These are phyloP conservation scores for Fusarium sp. DNA, from an alignment of 2,329 filamentous ascomycete species.

Conservation along the genomic window DNA sequence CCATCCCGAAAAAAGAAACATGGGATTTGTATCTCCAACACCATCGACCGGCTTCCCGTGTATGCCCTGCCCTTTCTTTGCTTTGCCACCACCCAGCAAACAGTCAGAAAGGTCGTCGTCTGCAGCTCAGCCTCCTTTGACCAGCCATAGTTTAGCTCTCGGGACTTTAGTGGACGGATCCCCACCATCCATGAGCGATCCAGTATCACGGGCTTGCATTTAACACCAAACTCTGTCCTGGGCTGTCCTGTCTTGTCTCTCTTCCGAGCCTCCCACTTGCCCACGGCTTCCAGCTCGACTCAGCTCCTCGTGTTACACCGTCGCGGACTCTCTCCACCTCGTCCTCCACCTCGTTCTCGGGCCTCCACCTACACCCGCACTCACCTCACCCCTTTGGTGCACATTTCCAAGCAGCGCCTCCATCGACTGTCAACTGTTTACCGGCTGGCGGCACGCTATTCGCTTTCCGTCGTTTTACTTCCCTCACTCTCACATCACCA, in stretches of 20 bases:
- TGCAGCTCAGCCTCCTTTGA: constrained; percentile 34
- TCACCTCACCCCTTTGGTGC: not conserved
- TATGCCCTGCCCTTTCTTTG: not conserved
- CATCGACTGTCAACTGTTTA: constrained; percentile 27
- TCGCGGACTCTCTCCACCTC: constrained; percentile 32
- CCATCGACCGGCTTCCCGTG: constrained; percentile 1
- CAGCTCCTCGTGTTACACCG: constrained; percentile 37
- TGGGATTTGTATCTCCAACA: constrained; percentile 28
- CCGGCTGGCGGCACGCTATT: constrained; percentile 16
- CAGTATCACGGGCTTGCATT: constrained; percentile 23
- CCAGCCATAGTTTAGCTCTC: constrained; percentile 32
- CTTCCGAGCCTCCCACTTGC: constrained; percentile 8
- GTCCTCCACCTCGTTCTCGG: constrained; percentile 18
- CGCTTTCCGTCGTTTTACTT: constrained; percentile 23
- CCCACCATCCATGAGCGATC: constrained; percentile 12
- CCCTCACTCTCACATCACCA: constrained; percentile 31
- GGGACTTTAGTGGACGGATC: constrained; percentile 30
- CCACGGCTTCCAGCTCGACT: constrained; percentile 23
- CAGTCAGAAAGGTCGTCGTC: constrained; percentile 9
- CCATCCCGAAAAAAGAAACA: constrained; percentile 40
- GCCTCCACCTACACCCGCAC: constrained; percentile 3
- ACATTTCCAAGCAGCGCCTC: constrained; percentile 21
- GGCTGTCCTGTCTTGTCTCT: constrained; percentile 1
- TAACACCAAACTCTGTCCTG: constrained; percentile 32
- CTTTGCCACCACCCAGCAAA: constrained; percentile 33